Conservation (phyloP, 2,329 filamentous ascomycete genomes). For the Scytalidium lignicola region DNA sequence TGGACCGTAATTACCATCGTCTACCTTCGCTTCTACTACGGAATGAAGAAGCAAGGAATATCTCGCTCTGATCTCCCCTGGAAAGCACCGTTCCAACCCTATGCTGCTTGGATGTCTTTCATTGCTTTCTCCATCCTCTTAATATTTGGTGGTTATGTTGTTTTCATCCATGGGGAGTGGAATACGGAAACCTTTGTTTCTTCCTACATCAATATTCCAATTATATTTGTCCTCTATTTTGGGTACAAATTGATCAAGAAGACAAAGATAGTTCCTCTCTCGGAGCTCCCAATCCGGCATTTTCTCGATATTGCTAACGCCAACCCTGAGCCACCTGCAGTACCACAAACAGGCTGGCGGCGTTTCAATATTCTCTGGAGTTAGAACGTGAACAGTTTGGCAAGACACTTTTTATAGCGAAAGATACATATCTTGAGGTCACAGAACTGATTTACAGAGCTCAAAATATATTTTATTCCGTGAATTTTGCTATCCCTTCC, state of each 20-base stretch:
- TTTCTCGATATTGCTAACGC: constrained; percentile 31
- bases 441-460: no score
- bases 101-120: constrained; percentile 48
- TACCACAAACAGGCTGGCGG: constrained; percentile 12
- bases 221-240: constrained; percentile 49
- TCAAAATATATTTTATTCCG: no score
- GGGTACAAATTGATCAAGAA: constrained; percentile 51
- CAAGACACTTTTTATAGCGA: no score
- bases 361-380: constrained; percentile 22
- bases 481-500: no score
- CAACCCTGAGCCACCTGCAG: constrained; percentile 17
- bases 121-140: constrained; percentile 46
- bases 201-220: constrained; percentile 59
- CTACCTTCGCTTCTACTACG: constrained; percentile 50
- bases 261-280: constrained; percentile 35
- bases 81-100: constrained; percentile 49
- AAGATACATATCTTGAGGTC: no score
- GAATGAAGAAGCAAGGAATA: constrained; percentile 36
- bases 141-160: constrained; percentile 58
- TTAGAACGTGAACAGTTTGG: constrained; percentile 6
- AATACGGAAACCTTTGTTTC: constrained; percentile 53
- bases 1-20: constrained; percentile 58
- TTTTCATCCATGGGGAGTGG: constrained; percentile 57
- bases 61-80: constrained; percentile 38
- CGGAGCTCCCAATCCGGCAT: constrained; percentile 31